phyloP scores from a whole-genome alignment of 192 early-diverging fungal species.

The Coemansia sp. region DNA sequence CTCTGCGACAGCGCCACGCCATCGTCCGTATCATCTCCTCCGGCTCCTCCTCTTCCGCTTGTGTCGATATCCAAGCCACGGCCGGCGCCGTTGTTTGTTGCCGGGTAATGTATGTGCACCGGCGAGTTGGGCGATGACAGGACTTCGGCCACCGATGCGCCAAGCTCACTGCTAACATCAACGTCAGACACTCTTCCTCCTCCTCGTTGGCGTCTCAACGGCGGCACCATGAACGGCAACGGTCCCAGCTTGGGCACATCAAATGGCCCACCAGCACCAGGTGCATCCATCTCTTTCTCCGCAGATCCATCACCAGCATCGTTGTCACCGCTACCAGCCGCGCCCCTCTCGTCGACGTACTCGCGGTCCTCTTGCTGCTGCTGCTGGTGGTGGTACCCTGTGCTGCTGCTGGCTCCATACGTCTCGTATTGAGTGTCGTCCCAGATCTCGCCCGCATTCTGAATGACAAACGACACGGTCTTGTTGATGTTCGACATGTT shows the following conservation, averaged over 20 bases:
- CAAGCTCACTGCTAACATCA: slow-evolving; percentile 8
- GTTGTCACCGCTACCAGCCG: neutral
- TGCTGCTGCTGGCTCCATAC: neutral
- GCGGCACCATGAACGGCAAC: neutral
- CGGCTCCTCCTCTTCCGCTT: neutral
- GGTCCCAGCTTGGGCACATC: neutral
- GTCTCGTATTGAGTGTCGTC: neutral
- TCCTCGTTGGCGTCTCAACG: slow-evolving; percentile 5
- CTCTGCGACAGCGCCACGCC: slow-evolving; percentile 39
- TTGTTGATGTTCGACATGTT: slow-evolving; percentile 76
- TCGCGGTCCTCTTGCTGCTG: neutral
- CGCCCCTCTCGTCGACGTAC: neutral
- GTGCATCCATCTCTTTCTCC: neutral
- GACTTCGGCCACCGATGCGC: neutral
- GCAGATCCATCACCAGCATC: neutral
- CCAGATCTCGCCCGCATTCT: slow-evolving; percentile 57
- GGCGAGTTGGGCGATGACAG: slow-evolving; percentile 18
- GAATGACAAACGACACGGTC: slow-evolving; percentile 68
- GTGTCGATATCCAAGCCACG: neutral
- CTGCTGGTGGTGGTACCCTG: too few relatives aligned
- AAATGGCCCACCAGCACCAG: neutral
- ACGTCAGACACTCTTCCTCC: slow-evolving; percentile 6
- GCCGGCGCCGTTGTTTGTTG: neutral
- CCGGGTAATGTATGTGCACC: neutral
- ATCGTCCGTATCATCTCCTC: slow-evolving; percentile 4